These are phyloP conservation scores for Selaginella tamariscina DNA, from an alignment of 75 land plant species.

Conservation along the genomic window DNA sequence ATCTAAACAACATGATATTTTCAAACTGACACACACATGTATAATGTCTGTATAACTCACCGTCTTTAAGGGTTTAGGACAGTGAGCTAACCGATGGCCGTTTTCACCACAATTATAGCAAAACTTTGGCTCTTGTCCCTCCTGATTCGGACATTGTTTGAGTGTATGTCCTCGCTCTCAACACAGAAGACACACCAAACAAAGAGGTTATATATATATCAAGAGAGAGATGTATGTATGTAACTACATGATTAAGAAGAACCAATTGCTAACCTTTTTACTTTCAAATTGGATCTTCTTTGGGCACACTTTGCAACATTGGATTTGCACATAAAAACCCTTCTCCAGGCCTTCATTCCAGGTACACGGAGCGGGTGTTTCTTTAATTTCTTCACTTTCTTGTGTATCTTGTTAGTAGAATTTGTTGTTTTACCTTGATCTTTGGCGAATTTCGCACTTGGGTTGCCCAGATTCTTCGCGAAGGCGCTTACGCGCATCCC, in stretches of 20 bases:
- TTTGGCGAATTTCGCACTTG: neutral
- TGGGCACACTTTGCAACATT: slow-evolving; percentile 84
- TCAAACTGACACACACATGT: neutral
- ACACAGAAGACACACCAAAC: slow-evolving; percentile 76
- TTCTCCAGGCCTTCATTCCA: slow-evolving; percentile 87
- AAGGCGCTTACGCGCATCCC: slow-evolving; percentile 39
- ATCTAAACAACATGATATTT: neutral
- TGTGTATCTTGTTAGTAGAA: slow-evolving; percentile 5
- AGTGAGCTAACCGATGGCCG: slow-evolving; percentile 66
- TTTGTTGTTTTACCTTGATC: neutral
- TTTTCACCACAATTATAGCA: slow-evolving; percentile 86
- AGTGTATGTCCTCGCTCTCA: slow-evolving; percentile 70
- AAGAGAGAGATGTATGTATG: neutral
- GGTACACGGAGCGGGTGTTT: slow-evolving; percentile 80
- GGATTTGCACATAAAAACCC: slow-evolving; percentile 53
- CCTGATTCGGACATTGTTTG: slow-evolving; percentile 60
- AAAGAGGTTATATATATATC: no score
- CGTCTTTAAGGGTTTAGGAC: slow-evolving; percentile 76
- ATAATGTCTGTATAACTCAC: slow-evolving; percentile 39
- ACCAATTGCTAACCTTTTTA: slow-evolving; percentile 46
- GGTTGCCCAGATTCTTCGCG: slow-evolving; percentile 11
- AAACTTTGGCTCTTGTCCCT: slow-evolving; percentile 33
- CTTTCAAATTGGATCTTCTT: slow-evolving; percentile 51
- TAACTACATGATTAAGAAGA: slow-evolving; percentile 4
- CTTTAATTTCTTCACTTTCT: slow-evolving; percentile 16